Percentiles rank a stretch among this genome's conserved stretches.
phyloP scores from a whole-genome alignment of 2,329 filamentous ascomycete genomes.

The Fusarium sublunatum region DNA sequence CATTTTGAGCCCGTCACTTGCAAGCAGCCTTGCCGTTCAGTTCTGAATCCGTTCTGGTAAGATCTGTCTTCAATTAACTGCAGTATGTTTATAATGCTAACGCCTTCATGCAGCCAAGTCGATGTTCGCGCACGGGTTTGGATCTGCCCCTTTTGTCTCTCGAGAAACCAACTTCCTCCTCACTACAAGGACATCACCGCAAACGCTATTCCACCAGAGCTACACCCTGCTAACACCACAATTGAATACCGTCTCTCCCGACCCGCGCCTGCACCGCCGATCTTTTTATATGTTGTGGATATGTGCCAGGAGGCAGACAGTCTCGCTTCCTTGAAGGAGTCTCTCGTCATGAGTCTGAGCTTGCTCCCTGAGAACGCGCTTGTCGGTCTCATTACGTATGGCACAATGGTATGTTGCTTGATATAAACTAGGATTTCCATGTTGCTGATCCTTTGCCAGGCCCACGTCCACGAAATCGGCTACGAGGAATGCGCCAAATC shows the following conservation, averaged over 20 bases:
- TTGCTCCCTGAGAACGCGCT: constrained; percentile 83
- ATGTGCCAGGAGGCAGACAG: constrained; percentile 91
- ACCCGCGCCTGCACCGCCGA: constrained; percentile 85
- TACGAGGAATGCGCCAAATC: constrained; percentile 99
- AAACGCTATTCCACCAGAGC: constrained; percentile 83
- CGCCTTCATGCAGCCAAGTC: constrained; percentile 69
- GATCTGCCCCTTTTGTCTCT: constrained; percentile 91
- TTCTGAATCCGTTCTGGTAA: constrained; percentile 97
- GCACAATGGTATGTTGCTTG: constrained; percentile 79
- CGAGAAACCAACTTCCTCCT: constrained; percentile 82
- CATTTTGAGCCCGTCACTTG: constrained; percentile 98
- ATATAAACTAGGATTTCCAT: not conserved
- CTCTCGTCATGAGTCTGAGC: constrained; percentile 85
- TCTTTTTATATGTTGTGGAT: constrained; percentile 89
- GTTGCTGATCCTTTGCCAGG: constrained; percentile 59
- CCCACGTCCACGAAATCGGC: constrained; percentile 96
- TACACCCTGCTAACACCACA: constrained; percentile 85
- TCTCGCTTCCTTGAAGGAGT: constrained; percentile 84
- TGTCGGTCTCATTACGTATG: constrained; percentile 86
- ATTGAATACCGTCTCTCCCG: constrained; percentile 87
- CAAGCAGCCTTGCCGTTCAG: constrained; percentile 94
- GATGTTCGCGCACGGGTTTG: constrained; percentile 85
- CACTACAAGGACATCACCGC: constrained; percentile 92
- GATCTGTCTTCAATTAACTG: constrained; percentile 42
- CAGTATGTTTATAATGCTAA: constrained; percentile 38